A percentile compares a stretch with the other conserved stretches of the same genome.
phyloP scores from a whole-genome alignment of 2,329 filamentous ascomycete genomes.

The Coniochaeta ligniaria region DNA sequence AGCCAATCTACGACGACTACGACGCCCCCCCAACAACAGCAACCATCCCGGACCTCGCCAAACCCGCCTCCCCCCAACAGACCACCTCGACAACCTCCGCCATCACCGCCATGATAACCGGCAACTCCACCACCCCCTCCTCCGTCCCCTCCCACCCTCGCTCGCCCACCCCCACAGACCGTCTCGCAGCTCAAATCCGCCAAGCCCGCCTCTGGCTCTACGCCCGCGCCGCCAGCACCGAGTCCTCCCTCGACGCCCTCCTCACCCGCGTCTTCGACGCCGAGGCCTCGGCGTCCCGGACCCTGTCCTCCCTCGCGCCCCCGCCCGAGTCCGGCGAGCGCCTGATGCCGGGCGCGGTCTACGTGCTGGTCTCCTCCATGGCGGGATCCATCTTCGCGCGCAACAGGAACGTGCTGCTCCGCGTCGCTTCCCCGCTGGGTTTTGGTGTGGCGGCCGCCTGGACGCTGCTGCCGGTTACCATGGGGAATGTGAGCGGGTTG shows the following conservation, averaged over 20 bases:
- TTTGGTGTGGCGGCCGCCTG: constrained; percentile 80
- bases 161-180: constrained; percentile 77
- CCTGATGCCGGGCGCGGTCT: constrained; percentile 82
- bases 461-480: constrained; percentile 80
- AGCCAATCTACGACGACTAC: constrained; percentile 76
- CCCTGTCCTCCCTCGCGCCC: constrained; percentile 81
- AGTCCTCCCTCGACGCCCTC: constrained; percentile 75
- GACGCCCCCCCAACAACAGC: constrained; percentile 32
- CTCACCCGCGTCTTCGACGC: constrained; percentile 77
- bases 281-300: constrained; percentile 85
- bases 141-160: constrained; percentile 16
- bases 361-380: constrained; percentile 92
- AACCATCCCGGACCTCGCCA: constrained; percentile 14
- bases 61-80: constrained; percentile 6
- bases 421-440: constrained; percentile 67
- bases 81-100: constrained; percentile 14
- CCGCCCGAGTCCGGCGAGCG: constrained; percentile 79
- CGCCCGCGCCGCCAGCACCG: constrained; percentile 62
- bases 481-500: constrained; percentile 78
- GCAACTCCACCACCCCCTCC: constrained; percentile 16
- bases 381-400: constrained; percentile 85
- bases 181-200: constrained; percentile 76
- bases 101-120: constrained; percentile 9
- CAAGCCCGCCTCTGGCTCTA: constrained; percentile 75
- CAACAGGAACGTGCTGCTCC: constrained; percentile 78